Evolutionary conservation across 2,329 filamentous ascomycete genomes (phyloP), one percentile per base, ranked within the genome.

Genomic region (Zymoseptoria pseudotritici): DNA sequence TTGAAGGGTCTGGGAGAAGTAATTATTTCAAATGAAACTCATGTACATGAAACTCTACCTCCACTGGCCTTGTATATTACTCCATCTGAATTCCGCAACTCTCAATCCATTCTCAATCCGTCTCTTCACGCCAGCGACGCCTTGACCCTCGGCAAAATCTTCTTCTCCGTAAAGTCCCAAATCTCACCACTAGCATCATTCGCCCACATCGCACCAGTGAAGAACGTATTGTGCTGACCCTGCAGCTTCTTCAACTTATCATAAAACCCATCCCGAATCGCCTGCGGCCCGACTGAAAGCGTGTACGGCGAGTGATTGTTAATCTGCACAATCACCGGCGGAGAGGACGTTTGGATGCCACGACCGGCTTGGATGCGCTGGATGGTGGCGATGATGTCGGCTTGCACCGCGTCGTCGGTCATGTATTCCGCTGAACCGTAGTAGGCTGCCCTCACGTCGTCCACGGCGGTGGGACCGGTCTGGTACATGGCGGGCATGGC

Each of bases 171-270:
- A 50, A 71, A 73, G 9, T 68, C 59, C 70, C 70, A 74, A n/a
- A 75, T 58, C 20, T 61, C 54, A 36, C 55, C 63, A 2, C 70
- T 71, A 65, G 72, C 70, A 36, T 74, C 70, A 3, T 66, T 66
- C 26, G 71, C 62, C 63, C 69, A 71, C 11, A 69, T 63, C n/a
- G 66, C 65, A 2, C 71, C 71, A 1, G 67, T 70, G 56, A 60
- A 72, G 53, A 58, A 72, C 4, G 69, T 72, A 21, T 64, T 66
- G 20, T 53, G 54, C 46, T 61, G 46, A 3, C 71, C 70, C 31
- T 73, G 70, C 31, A 73, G 46, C n/a, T 22, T 62, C 46, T 67
- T 60, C 58, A 71, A 29, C 22, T 63, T 51, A n/a, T 58, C 58
- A 55, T 72, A 73, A 36, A 71, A 72, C 0, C 71, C 70, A 2